Evolutionary conservation across 2,329 filamentous ascomycete genomes (phyloP), one percentile per base, ranked within the genome.

Genomic region (Ophiostoma sp.): DNA sequence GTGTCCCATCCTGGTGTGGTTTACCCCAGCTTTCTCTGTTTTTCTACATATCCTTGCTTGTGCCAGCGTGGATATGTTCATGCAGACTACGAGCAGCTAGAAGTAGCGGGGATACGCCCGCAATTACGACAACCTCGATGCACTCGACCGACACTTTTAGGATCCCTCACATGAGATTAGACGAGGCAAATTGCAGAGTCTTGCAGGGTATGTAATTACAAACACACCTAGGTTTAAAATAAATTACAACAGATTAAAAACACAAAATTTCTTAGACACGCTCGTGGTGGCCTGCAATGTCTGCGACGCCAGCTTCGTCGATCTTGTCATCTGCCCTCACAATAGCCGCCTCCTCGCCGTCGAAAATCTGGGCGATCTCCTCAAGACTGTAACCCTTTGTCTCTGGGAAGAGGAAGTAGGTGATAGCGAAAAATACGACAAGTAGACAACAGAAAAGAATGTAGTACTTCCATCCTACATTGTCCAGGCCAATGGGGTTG

Each of bases 391-490:
- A 70, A 6, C 72, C 72, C 54, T 69, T 71, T 11, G 72, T 74
- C 70, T 74, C 72, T 10, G 71, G 69, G 70, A 79, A 80, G 52
- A 78, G 75, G 71, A 79, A 77, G 70, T 78, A 81, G 33, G 80
- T 75, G 41, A 77, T 69, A 8, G 73, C 8, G 52, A 48, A 17
- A 41, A 31, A 57, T 7, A 48, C 68, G 15, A 74, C 71, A 36
- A 78, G 68, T 70, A 77, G 77, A 23, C 72, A 76, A 67, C 77
- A 73, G 69, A 79, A 81, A 7, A 80, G 75, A 68, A 78, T 75
- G 70, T 80, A 81, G 69, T 79, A 81, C 69, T 76, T 79, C 80
- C 80, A 81, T 15, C 72, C 71, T 31, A 80, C 74, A 0, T 71
- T 72, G 0, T 74, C 73, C 8, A 80, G 76, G 0, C 78, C 80